phyloP scores from a whole-genome alignment of 1,284 basidiomycete genomes.

The Sphagnurus paluster region DNA sequence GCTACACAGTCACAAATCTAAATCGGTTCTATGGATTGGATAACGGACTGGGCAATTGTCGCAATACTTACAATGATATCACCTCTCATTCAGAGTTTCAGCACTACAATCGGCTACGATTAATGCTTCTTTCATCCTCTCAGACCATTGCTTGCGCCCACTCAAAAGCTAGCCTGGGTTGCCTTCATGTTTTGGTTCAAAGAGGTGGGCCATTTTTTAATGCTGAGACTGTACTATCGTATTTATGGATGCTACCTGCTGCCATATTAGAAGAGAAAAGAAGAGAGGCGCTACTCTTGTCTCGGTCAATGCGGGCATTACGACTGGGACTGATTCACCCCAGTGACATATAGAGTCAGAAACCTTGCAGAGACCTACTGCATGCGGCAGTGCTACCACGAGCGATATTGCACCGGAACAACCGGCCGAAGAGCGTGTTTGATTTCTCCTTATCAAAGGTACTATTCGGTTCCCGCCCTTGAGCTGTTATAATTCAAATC shows the following conservation, averaged over 20 bases:
- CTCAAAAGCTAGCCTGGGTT: conserved; percentile 43
- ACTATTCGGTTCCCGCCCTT: conserved; percentile 27
- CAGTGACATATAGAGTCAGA: no score
- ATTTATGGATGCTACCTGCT: conserved; percentile 22
- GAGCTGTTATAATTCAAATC: no score
- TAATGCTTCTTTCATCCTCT: neutral
- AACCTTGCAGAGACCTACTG: no score
- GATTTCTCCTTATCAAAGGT: conserved; percentile 30
- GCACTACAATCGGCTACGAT: conserved; percentile 41
- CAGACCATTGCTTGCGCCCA: conserved; percentile 45
- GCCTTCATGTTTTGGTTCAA: conserved; percentile 36
- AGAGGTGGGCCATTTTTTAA: conserved; percentile 30
- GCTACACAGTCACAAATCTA: neutral
- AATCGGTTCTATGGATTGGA: conserved; percentile 10
- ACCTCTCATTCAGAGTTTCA: conserved; percentile 46
- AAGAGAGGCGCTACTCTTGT: conserved; percentile 10
- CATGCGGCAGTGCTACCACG: conserved; percentile 8
- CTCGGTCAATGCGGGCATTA: conserved; percentile 3
- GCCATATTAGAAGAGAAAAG: conserved; percentile 14
- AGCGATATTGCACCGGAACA: conserved; percentile 2
- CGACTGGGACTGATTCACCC: conserved; percentile 15
- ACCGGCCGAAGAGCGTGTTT: conserved; percentile 9
- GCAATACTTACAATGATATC: conserved; percentile 46
- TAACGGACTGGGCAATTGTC: conserved; percentile 47
- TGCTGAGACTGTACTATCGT: neutral